These are phyloP conservation scores for Articulospora tetracladia DNA, from an alignment of 495 filamentous ascomycete species.

Conservation along the genomic window DNA sequence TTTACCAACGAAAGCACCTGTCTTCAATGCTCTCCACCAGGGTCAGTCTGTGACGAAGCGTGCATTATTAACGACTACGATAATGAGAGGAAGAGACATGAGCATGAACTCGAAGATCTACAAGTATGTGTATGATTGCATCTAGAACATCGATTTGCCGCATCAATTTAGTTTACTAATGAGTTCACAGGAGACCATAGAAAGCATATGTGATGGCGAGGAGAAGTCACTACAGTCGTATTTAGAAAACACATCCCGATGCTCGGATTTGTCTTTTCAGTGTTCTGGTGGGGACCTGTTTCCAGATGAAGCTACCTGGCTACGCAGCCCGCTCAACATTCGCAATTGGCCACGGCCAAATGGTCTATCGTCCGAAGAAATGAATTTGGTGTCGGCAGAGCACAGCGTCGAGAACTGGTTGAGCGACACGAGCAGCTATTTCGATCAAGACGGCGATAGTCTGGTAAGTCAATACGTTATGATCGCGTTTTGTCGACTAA, in stretches of 20 bases:
- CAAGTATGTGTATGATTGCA: neutral
- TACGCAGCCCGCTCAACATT: neutral
- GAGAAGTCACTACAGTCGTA: neutral
- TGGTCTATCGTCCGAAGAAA: neutral
- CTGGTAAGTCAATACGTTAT: constrained; percentile 7
- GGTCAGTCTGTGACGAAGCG: neutral
- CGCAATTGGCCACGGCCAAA: neutral
- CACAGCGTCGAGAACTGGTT: constrained; percentile 12
- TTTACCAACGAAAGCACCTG: neutral
- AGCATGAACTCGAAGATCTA: neutral
- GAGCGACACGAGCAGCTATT: constrained; percentile 12
- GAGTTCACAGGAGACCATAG: neutral
- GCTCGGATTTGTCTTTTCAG: constrained; percentile 18
- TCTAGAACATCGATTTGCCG: neutral
- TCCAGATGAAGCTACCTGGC: constrained; percentile 9
- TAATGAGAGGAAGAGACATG: neutral
- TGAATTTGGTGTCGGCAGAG: neutral
- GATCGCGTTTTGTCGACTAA: neutral
- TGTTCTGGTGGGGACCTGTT: constrained; percentile 9
- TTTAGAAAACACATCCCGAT: neutral
- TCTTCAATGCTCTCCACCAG: neutral
- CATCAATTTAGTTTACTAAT: neutral
- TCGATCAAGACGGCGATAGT: constrained; percentile 9
- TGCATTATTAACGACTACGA: neutral
- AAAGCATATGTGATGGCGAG: neutral